Evolutionary conservation across 2,329 filamentous ascomycete species (phyloP), one percentile per base, ranked within the genome.

Genomic region (Colletotrichum destructivum): DNA sequence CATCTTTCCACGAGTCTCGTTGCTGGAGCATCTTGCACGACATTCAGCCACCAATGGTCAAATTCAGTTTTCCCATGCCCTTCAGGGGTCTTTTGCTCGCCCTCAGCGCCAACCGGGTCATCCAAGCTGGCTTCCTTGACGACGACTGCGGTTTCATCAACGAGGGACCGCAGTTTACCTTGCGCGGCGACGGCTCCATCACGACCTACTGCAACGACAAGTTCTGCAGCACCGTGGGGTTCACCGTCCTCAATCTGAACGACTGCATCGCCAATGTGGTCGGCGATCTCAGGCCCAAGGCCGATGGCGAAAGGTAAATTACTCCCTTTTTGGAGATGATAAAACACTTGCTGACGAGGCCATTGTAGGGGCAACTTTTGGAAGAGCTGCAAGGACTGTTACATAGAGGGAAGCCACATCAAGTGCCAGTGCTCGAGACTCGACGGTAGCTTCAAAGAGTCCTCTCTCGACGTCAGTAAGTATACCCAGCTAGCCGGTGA

Each of bases 201-300:
- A 59, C 62, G 3, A 63, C 71, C 42, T 73, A 67, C 59, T 73
- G 71, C 42, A 40, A 71, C 38, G 47, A 66, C 16, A 65, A 73
- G 57, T 31, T 64, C 26, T 72, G 70, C 49, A 44, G 49, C 6
- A 40, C 49, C 1, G 23, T 26, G 15, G 26, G 57, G 35, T 72
- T 66, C 38, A 54, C 66, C 18, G 66, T 49, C 42, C 44, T 73
- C 8, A 73, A 73, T 38, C 62, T 73, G 2, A 67, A 73, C 23
- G 71, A 73, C 31, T 71, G 67, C 23, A 54, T 73, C 26, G 21
- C 56, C 31, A 72, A 70, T 11, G 23, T 47, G 9, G 44, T 40
- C 1, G 70, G 70, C 1, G 26, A 63, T 2, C 44, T 71, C 3
- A 49, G 55, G 2, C 38, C 59, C 21, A 67, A 62, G 26, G 47